phyloP scores from a whole-genome alignment of 129 eudicot species.

The Lonicera japonica region DNA sequence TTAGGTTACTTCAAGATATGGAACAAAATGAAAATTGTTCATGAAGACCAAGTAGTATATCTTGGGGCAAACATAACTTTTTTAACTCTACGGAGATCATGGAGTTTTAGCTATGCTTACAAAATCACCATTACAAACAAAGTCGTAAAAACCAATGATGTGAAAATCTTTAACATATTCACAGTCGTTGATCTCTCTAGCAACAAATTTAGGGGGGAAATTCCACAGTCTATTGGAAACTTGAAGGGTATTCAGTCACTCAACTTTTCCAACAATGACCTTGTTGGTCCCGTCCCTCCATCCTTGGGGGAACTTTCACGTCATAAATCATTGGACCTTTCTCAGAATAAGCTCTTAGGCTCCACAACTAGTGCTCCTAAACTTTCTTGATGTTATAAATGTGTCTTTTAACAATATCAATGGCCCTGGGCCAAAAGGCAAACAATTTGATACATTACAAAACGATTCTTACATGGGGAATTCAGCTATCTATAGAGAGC shows the following conservation, averaged over 20 bases:
- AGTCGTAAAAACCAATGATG: neutral
- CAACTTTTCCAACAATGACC: conserved; percentile 19
- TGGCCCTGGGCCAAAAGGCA: neutral
- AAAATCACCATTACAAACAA: neutral
- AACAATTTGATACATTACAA: neutral
- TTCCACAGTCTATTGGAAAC: conserved; percentile 12
- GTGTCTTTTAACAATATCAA: conserved; percentile 1
- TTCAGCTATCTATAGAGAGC: neutral
- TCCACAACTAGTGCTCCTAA: neutral
- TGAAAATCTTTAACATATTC: neutral
- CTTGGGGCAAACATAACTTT: neutral
- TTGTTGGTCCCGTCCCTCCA: neutral
- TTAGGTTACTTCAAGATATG: neutral
- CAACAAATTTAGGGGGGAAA: conserved; percentile 12
- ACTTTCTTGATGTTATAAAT: conserved; percentile 4
- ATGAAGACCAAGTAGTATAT: neutral
- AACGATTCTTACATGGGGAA: neutral
- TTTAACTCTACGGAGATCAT: neutral
- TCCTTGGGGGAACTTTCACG: neutral
- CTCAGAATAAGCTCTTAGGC: conserved; percentile 4
- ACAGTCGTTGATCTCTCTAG: conserved; percentile 14
- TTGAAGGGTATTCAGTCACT: conserved; percentile 4
- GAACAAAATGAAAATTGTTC: neutral
- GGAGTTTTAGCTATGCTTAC: neutral
- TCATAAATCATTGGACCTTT: conserved; percentile 15